Conservation (phyloP, 1,284 basidiomycete species). For the Trichosporon coremiiforme region DNA sequence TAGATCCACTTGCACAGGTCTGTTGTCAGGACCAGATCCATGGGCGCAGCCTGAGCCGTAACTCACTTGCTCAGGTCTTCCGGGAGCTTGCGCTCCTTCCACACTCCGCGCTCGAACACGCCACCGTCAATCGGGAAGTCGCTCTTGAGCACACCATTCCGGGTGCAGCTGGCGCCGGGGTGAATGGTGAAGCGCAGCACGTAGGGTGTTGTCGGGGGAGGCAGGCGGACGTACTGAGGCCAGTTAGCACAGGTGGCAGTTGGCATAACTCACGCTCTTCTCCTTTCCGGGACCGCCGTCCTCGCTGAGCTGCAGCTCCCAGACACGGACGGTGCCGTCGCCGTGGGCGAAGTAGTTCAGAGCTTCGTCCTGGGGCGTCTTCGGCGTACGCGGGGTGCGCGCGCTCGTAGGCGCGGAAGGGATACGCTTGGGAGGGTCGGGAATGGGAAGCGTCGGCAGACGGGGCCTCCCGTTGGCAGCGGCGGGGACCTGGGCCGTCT, state of each 20-base stretch:
- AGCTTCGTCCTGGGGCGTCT: slow-evolving; percentile 87
- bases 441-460: slow-evolving; percentile 23
- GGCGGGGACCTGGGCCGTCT: slow-evolving; percentile 1
- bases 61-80: slow-evolving; percentile 61
- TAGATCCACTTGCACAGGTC: slow-evolving; percentile 86
- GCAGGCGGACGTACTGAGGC: slow-evolving; percentile 84
- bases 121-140: slow-evolving; percentile 93
- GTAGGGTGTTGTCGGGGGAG: slow-evolving; percentile 84
- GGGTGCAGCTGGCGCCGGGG: slow-evolving; percentile 82
- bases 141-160: slow-evolving; percentile 86
- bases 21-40: slow-evolving; percentile 45
- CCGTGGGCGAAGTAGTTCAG: slow-evolving; percentile 73
- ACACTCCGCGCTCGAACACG: slow-evolving; percentile 73
- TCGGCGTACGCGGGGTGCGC: slow-evolving; percentile 60
- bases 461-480: slow-evolving; percentile 22
- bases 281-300: slow-evolving; percentile 86
- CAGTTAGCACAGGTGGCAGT: neutral
- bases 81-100: slow-evolving; percentile 66
- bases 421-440: neutral
- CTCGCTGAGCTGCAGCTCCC: slow-evolving; percentile 77
- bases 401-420: slow-evolving; percentile 16
- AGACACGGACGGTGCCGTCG: slow-evolving; percentile 72
- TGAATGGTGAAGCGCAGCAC: slow-evolving; percentile 84
- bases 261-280: slow-evolving; percentile 67
- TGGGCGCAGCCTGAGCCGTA: slow-evolving; percentile 11